Evolutionary conservation across 2,329 filamentous ascomycete genomes (phyloP), one percentile per base, ranked within the genome.

Genomic region (Calonectria hongkongensis): DNA sequence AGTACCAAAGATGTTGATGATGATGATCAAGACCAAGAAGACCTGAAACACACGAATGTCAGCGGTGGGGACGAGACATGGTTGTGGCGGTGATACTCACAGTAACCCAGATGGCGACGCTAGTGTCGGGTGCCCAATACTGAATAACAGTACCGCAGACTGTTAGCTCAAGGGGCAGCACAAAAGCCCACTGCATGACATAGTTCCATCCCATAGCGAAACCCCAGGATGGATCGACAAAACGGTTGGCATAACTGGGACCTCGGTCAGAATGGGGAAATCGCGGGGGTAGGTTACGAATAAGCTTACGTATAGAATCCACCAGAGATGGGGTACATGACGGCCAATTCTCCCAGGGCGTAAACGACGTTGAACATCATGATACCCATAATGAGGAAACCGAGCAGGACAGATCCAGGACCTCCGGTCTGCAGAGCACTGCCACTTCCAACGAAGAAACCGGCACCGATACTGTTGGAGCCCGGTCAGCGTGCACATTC

Each of bases 351-450:
- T 68, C 89, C 90, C 25, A 92, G 87, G 66, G 91, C 91, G 77
- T 92, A 91, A 74, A 92, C 87, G 58, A 90, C 90, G 76, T 90
- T 89, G 78, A 91, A 89, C 82, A 92, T 89, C 89, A 91, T 91
- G 76, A 89, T 72, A 79, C 90, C 89, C 70, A 91, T 88, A 70
- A 91, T 89, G 18, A 88, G 71, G 76, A 91, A 91, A 68, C 87
- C 86, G 60, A 88, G 81, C 16, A 88, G 77, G 10, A 88, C 77
- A 58, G 84, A 85, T 2, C 81, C 86, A 30, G 87, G 87, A 41
- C 74, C 71, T 64, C 62, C 78, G 60, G 76, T 74, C 18, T 74
- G 69, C 9, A 79, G 74, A 15, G 91, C 83, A 68, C 88, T 88
- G 74, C 84, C 81, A 72, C 89, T 89, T 78, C 90, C 89, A 74